Conservation (phyloP, 2,329 filamentous ascomycete species). For the Exserohilum turcica region DNA sequence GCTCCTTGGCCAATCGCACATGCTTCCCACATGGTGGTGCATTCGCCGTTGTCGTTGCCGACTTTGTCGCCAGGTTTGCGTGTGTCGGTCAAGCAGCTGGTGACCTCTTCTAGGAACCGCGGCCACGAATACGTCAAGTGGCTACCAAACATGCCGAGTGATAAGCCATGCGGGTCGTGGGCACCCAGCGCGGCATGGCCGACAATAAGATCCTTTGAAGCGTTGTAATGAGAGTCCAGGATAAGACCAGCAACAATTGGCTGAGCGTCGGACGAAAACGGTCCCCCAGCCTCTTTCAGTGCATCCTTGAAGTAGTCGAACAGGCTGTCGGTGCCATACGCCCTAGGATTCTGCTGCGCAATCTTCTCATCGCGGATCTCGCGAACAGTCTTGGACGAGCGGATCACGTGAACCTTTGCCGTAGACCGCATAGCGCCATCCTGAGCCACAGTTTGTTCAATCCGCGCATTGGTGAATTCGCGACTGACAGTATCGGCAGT, state of each 20-base stretch:
- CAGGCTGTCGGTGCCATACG: conserved; percentile 13
- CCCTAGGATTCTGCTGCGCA: conserved; percentile 30
- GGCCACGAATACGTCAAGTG: conserved; percentile 39
- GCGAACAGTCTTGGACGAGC: conserved; percentile 28
- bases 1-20: conserved; percentile 51
- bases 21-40: conserved; percentile 52
- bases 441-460: conserved; percentile 13
- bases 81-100: conserved; percentile 41
- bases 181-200: conserved; percentile 34
- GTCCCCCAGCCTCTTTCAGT: conserved; percentile 29
- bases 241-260: conserved; percentile 42
- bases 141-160: conserved; percentile 35
- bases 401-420: conserved; percentile 36
- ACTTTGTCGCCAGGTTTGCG: conserved; percentile 45
- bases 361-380: conserved; percentile 27
- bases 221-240: conserved; percentile 36
- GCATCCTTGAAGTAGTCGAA: conserved; percentile 33
- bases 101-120: conserved; percentile 38
- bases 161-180: conserved; percentile 33
- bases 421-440: conserved; percentile 32
- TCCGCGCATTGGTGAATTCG: conserved; percentile 23
- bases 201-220: conserved; percentile 26
- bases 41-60: conserved; percentile 44
- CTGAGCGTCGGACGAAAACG: conserved; percentile 28
- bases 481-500: conserved; percentile 30